Percentiles rank a stretch among this genome's conserved stretches.
These are phyloP conservation scores for Clarkia xantiana DNA, from an alignment of 345 rosid species.

Conservation along the genomic window DNA sequence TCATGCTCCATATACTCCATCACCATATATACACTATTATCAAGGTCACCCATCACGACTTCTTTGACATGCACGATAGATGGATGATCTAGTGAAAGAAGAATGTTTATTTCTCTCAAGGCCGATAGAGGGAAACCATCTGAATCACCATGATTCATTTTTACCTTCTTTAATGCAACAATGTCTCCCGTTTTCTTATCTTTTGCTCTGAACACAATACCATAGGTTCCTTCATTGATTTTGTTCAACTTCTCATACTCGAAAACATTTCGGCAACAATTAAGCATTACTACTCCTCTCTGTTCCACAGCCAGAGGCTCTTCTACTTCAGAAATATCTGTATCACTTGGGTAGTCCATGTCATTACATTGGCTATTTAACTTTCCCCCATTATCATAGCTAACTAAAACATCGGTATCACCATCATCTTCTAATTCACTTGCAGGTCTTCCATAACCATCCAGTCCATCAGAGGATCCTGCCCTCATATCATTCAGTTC, in stretches of 20 bases:
- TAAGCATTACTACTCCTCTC: constrained; percentile 40
- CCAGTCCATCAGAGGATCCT: constrained; percentile 19
- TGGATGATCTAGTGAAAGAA: constrained; percentile 56
- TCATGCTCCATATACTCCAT: constrained; percentile 95
- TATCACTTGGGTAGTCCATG: background rate
- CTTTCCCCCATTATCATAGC: constrained; percentile 11
- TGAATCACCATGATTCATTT: too few species aligned
- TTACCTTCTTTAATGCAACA: constrained; percentile 80
- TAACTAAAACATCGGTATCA: constrained; percentile 15
- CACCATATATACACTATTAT: constrained; percentile 56
- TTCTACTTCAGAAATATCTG: constrained; percentile 11
- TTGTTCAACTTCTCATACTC: constrained; percentile 61
- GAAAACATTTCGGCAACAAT: constrained; percentile 50
- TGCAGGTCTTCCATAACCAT: constrained; percentile 13
- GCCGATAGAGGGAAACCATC: constrained; percentile 68
- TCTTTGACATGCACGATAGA: constrained; percentile 67
- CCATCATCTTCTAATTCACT: constrained; percentile 17
- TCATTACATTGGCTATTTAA: constrained; percentile 10
- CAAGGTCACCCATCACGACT: constrained; percentile 54
- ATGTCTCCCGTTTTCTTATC: constrained; percentile 53
- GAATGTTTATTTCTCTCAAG: constrained; percentile 79
- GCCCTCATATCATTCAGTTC: constrained; percentile 8
- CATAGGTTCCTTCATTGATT: constrained; percentile 82
- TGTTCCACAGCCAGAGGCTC: constrained; percentile 12
- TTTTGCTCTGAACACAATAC: constrained; percentile 64